phyloP scores from a whole-genome alignment of 257 asterid species.

The Prunella vulgaris region DNA sequence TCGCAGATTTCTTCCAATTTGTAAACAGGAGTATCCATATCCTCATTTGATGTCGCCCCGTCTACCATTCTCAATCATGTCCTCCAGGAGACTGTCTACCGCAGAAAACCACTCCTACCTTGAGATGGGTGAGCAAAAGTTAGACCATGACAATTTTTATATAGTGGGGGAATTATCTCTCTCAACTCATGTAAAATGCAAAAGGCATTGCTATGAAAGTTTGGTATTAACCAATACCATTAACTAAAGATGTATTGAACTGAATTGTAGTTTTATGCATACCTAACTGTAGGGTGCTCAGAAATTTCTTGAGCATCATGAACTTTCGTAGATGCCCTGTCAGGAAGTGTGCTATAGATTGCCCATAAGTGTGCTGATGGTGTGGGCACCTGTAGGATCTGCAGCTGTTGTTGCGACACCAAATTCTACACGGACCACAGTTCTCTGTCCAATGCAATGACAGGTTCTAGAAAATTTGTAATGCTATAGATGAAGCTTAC shows the following conservation, averaged over 20 bases:
- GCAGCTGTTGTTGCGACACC: conserved; percentile 78
- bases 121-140: conserved; percentile 25
- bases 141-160: too few species aligned
- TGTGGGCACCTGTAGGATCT: conserved; percentile 67
- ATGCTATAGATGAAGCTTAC: background rate
- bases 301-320: conserved; percentile 83
- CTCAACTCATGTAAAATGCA: background rate
- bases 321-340: conserved; percentile 71
- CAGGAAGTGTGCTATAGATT: conserved; percentile 78
- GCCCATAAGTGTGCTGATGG: conserved; percentile 85
- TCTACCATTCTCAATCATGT: too few species aligned
- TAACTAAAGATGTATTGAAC: background rate
- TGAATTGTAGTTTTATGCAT: background rate
- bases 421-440: conserved; percentile 84
- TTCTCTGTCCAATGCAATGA: conserved; percentile 52
- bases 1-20: too few species aligned
- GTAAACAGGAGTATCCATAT: too few species aligned
- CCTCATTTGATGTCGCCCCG: too few species aligned
- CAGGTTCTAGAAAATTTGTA: background rate
- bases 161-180: too few species aligned
- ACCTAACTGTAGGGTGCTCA: conserved; percentile 78
- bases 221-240: background rate
- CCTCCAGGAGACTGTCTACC: conserved; percentile 99
- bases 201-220: background rate
- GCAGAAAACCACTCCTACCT: conserved; percentile 92